These are phyloP conservation scores for Aureobasidium leucospermi DNA, from an alignment of 2,329 filamentous ascomycete species.

Conservation along the genomic window DNA sequence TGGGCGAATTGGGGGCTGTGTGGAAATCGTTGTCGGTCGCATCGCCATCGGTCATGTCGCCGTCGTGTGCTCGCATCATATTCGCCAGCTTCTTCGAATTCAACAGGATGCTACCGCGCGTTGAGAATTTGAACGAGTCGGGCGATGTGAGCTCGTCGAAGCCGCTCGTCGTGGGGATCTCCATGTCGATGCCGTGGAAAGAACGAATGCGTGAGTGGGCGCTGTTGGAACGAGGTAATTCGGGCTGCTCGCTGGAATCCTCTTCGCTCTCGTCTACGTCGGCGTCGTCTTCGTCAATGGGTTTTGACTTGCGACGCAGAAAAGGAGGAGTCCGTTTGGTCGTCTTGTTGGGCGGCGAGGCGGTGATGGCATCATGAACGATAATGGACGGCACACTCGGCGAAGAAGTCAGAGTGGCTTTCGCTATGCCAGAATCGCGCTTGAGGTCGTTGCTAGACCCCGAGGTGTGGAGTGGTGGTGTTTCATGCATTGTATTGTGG, in stretches of 20 bases:
- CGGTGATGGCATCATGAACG: constrained; percentile 33
- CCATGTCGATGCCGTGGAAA: constrained; percentile 46
- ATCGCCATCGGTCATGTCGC: constrained; percentile 8
- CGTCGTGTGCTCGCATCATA: constrained; percentile 22
- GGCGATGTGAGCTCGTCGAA: constrained; percentile 45
- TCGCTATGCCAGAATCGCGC: constrained; percentile 25
- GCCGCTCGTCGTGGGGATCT: constrained; percentile 46
- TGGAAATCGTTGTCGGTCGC: constrained; percentile 4
- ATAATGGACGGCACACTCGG: constrained; percentile 39
- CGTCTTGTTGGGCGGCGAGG: constrained; percentile 15
- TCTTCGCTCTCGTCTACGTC: neutral
- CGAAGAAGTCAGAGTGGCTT: constrained; percentile 18
- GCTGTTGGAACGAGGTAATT: constrained; percentile 5
- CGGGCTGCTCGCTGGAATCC: neutral
- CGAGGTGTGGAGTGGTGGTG: constrained; percentile 26
- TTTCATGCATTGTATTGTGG: constrained; percentile 20
- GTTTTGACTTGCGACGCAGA: constrained; percentile 15
- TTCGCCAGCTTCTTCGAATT: constrained; percentile 39
- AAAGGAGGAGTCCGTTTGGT: constrained; percentile 16
- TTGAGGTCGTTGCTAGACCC: constrained; percentile 22
- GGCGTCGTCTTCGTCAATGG: constrained; percentile 4
- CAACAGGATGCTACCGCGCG: constrained; percentile 52
- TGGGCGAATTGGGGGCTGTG: constrained; percentile 7
- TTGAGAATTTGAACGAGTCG: constrained; percentile 51
- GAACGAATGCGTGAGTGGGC: constrained; percentile 20